These are phyloP conservation scores for Coprinopsis strossmayeri DNA, from an alignment of 768 basidiomycete genomes.

Conservation along the genomic window DNA sequence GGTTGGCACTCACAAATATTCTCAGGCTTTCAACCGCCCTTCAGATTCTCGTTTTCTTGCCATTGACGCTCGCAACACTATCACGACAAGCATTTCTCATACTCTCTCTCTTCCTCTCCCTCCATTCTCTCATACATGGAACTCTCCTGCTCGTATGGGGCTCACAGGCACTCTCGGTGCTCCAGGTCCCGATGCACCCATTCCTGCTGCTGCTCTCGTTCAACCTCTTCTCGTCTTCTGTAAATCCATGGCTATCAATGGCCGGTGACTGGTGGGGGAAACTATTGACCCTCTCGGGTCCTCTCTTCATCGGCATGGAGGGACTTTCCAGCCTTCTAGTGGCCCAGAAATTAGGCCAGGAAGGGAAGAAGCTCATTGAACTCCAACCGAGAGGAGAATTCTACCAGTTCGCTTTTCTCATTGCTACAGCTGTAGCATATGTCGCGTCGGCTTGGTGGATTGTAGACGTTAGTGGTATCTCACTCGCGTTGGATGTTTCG, in stretches of 20 bases:
- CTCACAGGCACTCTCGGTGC: constrained; percentile 62
- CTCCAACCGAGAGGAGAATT: constrained; percentile 47
- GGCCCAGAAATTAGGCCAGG: constrained; percentile 74
- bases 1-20: neutral
- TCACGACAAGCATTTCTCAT: constrained; percentile 75
- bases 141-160: constrained; percentile 69
- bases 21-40: constrained; percentile 66
- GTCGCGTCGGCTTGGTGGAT: constrained; percentile 86
- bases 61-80: constrained; percentile 78
- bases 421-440: constrained; percentile 73
- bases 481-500: neutral
- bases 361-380: constrained; percentile 62
- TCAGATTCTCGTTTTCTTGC: constrained; percentile 80
- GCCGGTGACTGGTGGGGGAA: constrained; percentile 70
- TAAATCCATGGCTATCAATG: constrained; percentile 48
- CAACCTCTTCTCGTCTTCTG: constrained; percentile 70
- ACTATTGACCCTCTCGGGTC: constrained; percentile 63
- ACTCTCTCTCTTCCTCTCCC: constrained; percentile 69
- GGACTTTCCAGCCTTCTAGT: constrained; percentile 80
- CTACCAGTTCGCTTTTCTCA: constrained; percentile 71
- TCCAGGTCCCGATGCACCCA: constrained; percentile 83
- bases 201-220: constrained; percentile 83
- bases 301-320: constrained; percentile 76
- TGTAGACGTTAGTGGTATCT: constrained; percentile 50
- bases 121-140: constrained; percentile 78